Evolutionary conservation across 2,329 filamentous ascomycete genomes (phyloP), one percentile per base, ranked within the genome.

Genomic region (Botrytis porri): DNA sequence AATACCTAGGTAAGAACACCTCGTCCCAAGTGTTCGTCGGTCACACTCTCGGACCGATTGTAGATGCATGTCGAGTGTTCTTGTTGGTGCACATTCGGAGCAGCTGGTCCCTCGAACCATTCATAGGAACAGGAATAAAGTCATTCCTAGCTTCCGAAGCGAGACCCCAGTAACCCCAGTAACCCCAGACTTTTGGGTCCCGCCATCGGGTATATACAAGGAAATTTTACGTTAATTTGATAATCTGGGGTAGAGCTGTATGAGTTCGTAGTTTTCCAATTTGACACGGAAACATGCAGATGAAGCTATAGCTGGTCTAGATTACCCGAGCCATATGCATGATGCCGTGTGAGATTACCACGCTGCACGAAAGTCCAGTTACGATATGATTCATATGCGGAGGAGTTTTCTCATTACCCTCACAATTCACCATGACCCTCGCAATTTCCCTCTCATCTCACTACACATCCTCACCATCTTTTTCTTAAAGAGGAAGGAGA

Each of bases 1-100:
- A 29, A 69, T 32, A 51, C 48, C 25, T n/a, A 51, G 25, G 48
- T 51, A 39, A 12, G 48, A 61, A 32, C 48, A 54, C 14, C 6
- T 39, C n/a, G 37, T 51, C 45, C 61, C 35, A 71, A 54, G n/a
- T 35, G 16, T 60, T 45, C 39, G 25, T 69, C 63, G 63, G 51
- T 60, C 70, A 61, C 18, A 69, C 18, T 57, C 48, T 72, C 70
- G 70, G 70, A 65, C 70, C 70, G 63, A 72, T 72, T 61, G 12
- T 61, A n/a, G 29, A n/a, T 72, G 22, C 63, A 69, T 32, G n/a
- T 61, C 59, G 32, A 54, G 35, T 54, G 39, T 35, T 35, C 39
- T 48, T 20, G 43, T 41, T 57, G 69, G 60, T 41, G 35, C 45
- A 65, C 18, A n/a, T 32, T 37, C 60, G 45, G 69, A 54, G 45